Evolutionary conservation across 768 basidiomycete genomes (phyloP).

Genomic region (Pluteus cervinus): DNA sequence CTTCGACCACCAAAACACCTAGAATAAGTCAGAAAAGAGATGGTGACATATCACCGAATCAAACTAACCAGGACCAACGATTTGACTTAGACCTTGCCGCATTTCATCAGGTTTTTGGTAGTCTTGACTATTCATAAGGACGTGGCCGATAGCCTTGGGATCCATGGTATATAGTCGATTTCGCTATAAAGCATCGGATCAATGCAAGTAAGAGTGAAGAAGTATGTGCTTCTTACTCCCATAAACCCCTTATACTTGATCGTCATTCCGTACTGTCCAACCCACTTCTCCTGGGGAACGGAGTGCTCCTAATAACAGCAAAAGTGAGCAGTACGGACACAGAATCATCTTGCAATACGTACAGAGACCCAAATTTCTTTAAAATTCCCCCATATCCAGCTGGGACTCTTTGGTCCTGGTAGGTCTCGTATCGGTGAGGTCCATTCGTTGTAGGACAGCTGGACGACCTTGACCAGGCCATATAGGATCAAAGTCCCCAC

Average conservation of each 20-base stretch:
- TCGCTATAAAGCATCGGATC: slow-evolving; percentile 21
- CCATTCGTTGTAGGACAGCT: slow-evolving; percentile 22
- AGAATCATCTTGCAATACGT: too few species aligned
- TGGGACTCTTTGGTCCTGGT: slow-evolving; percentile 42
- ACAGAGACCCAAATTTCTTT: slow-evolving; percentile 38
- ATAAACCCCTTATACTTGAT: slow-evolving; percentile 38
- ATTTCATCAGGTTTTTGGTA: slow-evolving; percentile 50
- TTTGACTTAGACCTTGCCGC: slow-evolving; percentile 27
- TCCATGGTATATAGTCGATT: slow-evolving; percentile 52
- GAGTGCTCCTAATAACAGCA: slow-evolving; percentile 25
- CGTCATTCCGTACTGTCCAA: slow-evolving; percentile 39
- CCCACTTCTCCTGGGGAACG: slow-evolving; percentile 40
- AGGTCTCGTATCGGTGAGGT: slow-evolving; percentile 40
- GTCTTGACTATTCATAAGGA: slow-evolving; percentile 48
- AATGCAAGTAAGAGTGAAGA: not conserved
- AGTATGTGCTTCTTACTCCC: slow-evolving; percentile 26
- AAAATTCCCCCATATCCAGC: slow-evolving; percentile 44
- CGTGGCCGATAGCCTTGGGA: slow-evolving; percentile 54
- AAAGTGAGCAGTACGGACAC: not conserved
- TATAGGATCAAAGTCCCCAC: slow-evolving; percentile 16
- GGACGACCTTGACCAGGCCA: slow-evolving; percentile 23
- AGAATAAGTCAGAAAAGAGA: not conserved
- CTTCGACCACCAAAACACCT: slow-evolving; percentile 50
- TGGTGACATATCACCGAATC: not conserved
- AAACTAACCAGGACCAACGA: slow-evolving; percentile 34